phyloP scores from a whole-genome alignment of 306 rosid genomes.

The Prunus mongolica region DNA sequence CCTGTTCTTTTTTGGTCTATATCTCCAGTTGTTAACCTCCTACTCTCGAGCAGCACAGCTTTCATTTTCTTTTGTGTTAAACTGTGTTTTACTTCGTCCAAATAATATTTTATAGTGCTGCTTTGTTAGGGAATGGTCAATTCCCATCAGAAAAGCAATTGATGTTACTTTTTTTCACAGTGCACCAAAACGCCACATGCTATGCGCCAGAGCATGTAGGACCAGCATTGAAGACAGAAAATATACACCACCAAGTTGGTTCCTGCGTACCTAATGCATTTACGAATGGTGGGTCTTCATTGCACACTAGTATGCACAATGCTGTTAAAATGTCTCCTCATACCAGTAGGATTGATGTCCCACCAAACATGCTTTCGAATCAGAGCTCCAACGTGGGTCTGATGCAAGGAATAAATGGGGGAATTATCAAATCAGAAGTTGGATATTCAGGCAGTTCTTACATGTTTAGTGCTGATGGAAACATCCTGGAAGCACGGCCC shows the following conservation, averaged over 20 bases:
- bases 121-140: background rate
- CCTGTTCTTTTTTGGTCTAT: too few species aligned
- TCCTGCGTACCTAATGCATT: slow-evolving; percentile 51
- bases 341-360: slow-evolving; percentile 56
- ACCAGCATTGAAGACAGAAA: slow-evolving; percentile 60
- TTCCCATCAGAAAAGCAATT: background rate
- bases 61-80: background rate
- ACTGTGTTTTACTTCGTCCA: too few species aligned
- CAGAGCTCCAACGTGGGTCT: slow-evolving; percentile 59
- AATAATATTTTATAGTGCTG: background rate
- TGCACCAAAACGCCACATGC: slow-evolving; percentile 60
- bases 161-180: slow-evolving; percentile 34
- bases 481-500: slow-evolving; percentile 55
- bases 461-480: slow-evolving; percentile 59
- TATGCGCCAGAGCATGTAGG: slow-evolving; percentile 51
- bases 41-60: too few species aligned
- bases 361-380: slow-evolving; percentile 48
- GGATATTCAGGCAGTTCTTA: slow-evolving; percentile 64
- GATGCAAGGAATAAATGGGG: slow-evolving; percentile 75
- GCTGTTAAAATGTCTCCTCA: slow-evolving; percentile 52
- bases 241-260: slow-evolving; percentile 56
- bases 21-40: too few species aligned
- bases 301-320: slow-evolving; percentile 57
- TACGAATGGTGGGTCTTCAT: slow-evolving; percentile 63
- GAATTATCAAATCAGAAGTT: slow-evolving; percentile 68